phyloP scores from a whole-genome alignment of 2,329 filamentous ascomycete genomes.

The Aspergillus terreus region DNA sequence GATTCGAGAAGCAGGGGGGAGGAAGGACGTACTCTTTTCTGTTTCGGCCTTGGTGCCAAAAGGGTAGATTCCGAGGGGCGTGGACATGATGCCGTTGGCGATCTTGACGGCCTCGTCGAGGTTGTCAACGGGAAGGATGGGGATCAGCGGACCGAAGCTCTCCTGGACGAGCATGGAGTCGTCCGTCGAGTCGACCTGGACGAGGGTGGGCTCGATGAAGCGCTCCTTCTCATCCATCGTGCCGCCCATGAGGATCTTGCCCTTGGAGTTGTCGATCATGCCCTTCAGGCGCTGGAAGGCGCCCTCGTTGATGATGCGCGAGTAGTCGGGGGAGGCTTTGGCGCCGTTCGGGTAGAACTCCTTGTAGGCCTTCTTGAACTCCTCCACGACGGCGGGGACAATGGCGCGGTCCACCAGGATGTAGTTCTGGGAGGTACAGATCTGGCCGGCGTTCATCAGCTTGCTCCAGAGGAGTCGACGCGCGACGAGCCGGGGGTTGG shows the following conservation, averaged over 20 bases:
- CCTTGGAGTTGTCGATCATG: conserved; percentile 80
- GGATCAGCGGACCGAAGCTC: conserved; percentile 89
- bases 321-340: conserved; percentile 72
- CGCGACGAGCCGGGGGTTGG: conserved; percentile 76
- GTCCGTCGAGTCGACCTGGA: conserved; percentile 71
- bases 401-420: conserved; percentile 75
- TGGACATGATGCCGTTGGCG: conserved; percentile 76
- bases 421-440: conserved; percentile 93
- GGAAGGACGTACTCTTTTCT: conserved; percentile 56
- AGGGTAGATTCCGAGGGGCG: conserved; percentile 77
- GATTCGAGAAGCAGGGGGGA: not conserved
- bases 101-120: conserved; percentile 83
- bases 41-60: conserved; percentile 81
- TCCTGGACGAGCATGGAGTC: conserved; percentile 80
- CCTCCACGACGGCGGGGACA: conserved; percentile 66
- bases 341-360: conserved; percentile 83
- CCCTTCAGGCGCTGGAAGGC: conserved; percentile 81
- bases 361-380: conserved; percentile 66
- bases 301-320: conserved; percentile 72
- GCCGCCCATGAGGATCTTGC: conserved; percentile 84
- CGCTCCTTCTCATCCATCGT: conserved; percentile 73
- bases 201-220: conserved; percentile 89
- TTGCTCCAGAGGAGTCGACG: conserved; percentile 87
- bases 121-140: conserved; percentile 71
- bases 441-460: conserved; percentile 78